Conservation (phyloP, 2,329 filamentous ascomycete species). For the Aschersonia sp. region DNA sequence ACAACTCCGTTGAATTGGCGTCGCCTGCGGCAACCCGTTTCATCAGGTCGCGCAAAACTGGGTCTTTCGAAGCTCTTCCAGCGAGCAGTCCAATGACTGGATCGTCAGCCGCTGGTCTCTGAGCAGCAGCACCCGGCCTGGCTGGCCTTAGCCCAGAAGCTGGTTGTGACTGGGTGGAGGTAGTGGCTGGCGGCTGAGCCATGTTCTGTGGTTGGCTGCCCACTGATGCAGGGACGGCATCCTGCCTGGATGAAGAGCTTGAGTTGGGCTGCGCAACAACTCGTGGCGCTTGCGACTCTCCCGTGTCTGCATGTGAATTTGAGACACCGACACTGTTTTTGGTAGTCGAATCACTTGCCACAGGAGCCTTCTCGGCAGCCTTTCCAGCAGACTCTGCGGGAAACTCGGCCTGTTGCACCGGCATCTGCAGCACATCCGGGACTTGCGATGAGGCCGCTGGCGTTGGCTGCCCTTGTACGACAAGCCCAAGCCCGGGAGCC, state of each 20-base stretch:
- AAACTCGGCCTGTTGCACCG: no score
- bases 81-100: conserved; percentile 71
- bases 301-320: not conserved
- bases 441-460: no score
- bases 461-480: no score
- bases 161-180: conserved; percentile 3
- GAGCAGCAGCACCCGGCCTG: conserved; percentile 1
- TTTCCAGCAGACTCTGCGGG: no score
- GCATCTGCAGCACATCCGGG: no score
- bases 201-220: conserved; percentile 3
- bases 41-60: conserved; percentile 63
- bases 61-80: conserved; percentile 58
- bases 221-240: conserved; percentile 6
- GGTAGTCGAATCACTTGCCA: no score
- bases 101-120: conserved; percentile 31
- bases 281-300: no score
- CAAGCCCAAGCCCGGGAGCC: no score
- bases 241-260: conserved; percentile 7
- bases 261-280: conserved; percentile 7
- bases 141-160: conserved; percentile 10
- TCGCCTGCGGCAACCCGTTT: conserved; percentile 66
- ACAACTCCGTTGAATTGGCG: conserved; percentile 55
- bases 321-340: not conserved
- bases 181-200: not conserved
- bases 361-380: no score